Conservation (phyloP, 352 stramenopile genomes). For the Globisporangium barbulae region DNA sequence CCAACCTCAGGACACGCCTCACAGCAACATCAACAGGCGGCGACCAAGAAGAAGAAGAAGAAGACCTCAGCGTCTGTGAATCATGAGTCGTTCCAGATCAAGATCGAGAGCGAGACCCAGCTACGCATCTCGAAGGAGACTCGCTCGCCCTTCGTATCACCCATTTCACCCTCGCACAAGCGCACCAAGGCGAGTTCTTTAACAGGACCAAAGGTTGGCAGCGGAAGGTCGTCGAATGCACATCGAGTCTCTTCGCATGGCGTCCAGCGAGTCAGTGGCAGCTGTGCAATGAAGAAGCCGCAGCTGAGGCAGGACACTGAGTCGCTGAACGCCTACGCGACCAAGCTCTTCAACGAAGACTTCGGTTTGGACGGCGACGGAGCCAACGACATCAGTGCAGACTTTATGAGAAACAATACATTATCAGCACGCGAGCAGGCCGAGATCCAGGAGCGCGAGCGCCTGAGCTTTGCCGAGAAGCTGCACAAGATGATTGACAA, state of each 20-base stretch:
- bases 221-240: background rate
- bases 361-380: constrained; percentile 7
- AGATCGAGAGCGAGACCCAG: constrained; percentile 39
- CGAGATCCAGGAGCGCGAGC: constrained; percentile 48
- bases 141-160: constrained; percentile 26
- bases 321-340: constrained; percentile 66
- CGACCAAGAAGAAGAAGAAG: constrained; percentile 41
- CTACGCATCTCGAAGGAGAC: constrained; percentile 34
- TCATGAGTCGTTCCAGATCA: constrained; percentile 31
- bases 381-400: background rate
- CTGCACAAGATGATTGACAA: constrained; percentile 89
- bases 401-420: background rate
- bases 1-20: background rate
- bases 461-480: constrained; percentile 82
- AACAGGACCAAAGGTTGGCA: background rate
- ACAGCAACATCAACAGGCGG: constrained; percentile 4
- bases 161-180: constrained; percentile 24
- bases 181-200: background rate
- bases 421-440: constrained; percentile 30
- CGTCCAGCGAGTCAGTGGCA: constrained; percentile 5
- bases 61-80: background rate
- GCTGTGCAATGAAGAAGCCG: constrained; percentile 1
- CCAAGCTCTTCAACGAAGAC: constrained; percentile 62
- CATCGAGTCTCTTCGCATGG: background rate
- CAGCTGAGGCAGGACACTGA: constrained; percentile 17